Evolutionary conservation across 2,329 filamentous ascomycete species (phyloP), one percentile per base, ranked within the genome.

Genomic region (Sporothrix curviconia): DNA sequence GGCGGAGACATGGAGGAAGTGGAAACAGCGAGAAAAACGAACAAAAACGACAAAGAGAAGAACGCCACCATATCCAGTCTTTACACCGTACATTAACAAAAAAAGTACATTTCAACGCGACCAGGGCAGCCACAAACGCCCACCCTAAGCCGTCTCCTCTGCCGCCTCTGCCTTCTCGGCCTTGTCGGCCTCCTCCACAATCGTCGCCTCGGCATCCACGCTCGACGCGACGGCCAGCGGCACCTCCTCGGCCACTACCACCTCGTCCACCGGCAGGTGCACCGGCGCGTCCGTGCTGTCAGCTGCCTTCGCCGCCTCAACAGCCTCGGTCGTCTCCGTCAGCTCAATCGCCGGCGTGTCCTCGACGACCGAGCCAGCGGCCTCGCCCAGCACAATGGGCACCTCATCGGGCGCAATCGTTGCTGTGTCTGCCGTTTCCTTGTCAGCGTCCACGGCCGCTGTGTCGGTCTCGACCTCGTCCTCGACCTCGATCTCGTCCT

Each of bases 301-400:
- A n/a, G n/a, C n/a, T n/a, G n/a, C n/a, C n/a, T n/a, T n/a, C n/a
- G n/a, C n/a, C n/a, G n/a, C n/a, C n/a, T n/a, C n/a, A n/a, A n/a
- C n/a, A n/a, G 50, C 44, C 1, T 56, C 47, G 3, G 40, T 32
- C 12, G 30, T 36, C 3, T 67, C 62, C 37, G 63, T 61, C 1
- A 65, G 60, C 55, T 68, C 65, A 1, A 59, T 60, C 4, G 59
- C 34, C 17, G 39, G 43, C 22, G 39, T 19, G 11, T 44, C 50
- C 22, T 57, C 55, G 15, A 46, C 40, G 7, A 53, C 14, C 3
- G 62, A 37, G 15, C 40, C 56, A 5, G 44, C 64, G 1, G 63
- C 62, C 34, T 69, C 67, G 7, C 61, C 66, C 32, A 63, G 51
- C 3, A 67, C 56, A 9, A 71, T 61, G 0, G 74, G 68, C 0